Conservation (phyloP, 345 rosid species). For the Kandelia obovata region DNA sequence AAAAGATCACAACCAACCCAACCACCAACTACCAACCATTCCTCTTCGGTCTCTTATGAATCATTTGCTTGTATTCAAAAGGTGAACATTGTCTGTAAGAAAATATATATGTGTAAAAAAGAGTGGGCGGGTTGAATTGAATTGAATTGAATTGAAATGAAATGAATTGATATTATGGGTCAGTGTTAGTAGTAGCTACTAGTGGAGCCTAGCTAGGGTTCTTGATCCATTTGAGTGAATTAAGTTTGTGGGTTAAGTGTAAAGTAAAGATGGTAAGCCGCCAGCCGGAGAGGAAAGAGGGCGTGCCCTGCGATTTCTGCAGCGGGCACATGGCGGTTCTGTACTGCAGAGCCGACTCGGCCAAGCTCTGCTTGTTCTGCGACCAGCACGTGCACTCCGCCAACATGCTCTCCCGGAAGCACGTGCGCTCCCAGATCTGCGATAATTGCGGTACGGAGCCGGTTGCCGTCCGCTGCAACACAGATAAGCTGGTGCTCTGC, state of each 20-base stretch:
- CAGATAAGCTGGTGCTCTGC: constrained; percentile 59
- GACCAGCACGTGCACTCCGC: constrained; percentile 95
- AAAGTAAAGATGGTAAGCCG: constrained; percentile 34
- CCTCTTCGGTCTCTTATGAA: too few species aligned
- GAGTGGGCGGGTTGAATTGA: too few species aligned
- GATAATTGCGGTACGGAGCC: constrained; percentile 64
- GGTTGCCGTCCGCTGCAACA: constrained; percentile 52
- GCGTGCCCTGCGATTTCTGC: constrained; percentile 75
- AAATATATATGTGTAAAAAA: too few species aligned
- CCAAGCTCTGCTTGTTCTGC: constrained; percentile 80
- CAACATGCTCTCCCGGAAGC: constrained; percentile 68
- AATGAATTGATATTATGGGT: too few species aligned
- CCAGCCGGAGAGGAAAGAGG: constrained; percentile 22
- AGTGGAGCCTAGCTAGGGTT: neutral
- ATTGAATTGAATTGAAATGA: too few species aligned
- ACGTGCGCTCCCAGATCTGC: constrained; percentile 92
- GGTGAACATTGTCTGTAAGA: neutral
- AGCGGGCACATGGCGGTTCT: constrained; percentile 58
- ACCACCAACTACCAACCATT: too few species aligned
- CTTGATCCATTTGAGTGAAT: neutral
- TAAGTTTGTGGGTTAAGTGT: neutral
- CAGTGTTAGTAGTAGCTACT: too few species aligned
- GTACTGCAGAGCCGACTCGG: constrained; percentile 82
- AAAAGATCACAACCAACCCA: too few species aligned
- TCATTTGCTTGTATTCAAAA: neutral